A percentile compares a stretch with the other conserved stretches of the same genome.
phyloP scores from a whole-genome alignment of 768 basidiomycete species.

The Lentinus tigrinus region DNA sequence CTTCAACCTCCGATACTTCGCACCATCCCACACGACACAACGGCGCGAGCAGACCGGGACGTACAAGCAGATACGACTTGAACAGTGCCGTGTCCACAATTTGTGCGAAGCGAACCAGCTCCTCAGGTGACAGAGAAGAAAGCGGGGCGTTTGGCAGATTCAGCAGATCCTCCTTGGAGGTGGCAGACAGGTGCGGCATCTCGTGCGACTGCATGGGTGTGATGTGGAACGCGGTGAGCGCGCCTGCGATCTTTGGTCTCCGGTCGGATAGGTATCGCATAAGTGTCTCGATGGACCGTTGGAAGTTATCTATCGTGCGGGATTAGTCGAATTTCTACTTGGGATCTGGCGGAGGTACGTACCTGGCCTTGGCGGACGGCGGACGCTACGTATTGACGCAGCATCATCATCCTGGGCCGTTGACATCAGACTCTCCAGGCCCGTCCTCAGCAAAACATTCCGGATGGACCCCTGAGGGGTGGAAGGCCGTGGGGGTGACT shows the following conservation, averaged over 20 bases:
- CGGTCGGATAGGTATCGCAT: conserved; percentile 87
- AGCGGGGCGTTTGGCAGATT: conserved; percentile 75
- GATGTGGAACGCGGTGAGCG: conserved; percentile 67
- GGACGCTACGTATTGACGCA: conserved; percentile 45
- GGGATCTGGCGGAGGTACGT: conserved; percentile 2
- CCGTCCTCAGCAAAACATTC: conserved; percentile 52
- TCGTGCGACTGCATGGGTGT: conserved; percentile 69
- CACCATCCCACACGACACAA: conserved; percentile 94
- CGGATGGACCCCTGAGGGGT: conserved; percentile 35
- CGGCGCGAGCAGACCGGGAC: conserved; percentile 79
- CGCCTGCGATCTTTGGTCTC: conserved; percentile 80
- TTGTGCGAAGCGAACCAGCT: conserved; percentile 86
- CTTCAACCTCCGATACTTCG: conserved; percentile 92
- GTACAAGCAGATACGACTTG: conserved; percentile 83
- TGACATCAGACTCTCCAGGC: conserved; percentile 52
- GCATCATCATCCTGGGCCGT: conserved; percentile 62
- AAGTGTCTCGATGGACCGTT: conserved; percentile 82
- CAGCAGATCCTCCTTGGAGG: conserved; percentile 73
- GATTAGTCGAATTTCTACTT: not conserved
- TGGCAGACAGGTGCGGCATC: conserved; percentile 68
- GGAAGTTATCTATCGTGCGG: conserved; percentile 48
- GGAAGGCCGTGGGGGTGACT: conserved; percentile 14
- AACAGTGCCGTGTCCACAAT: conserved; percentile 95
- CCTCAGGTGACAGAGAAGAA: conserved; percentile 71
- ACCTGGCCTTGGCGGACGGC: conserved; percentile 32